A percentile compares a stretch with the other conserved stretches of the same genome.
Conservation (phyloP, 192 early-diverging fungal species). For the Coemansia umbellata region DNA sequence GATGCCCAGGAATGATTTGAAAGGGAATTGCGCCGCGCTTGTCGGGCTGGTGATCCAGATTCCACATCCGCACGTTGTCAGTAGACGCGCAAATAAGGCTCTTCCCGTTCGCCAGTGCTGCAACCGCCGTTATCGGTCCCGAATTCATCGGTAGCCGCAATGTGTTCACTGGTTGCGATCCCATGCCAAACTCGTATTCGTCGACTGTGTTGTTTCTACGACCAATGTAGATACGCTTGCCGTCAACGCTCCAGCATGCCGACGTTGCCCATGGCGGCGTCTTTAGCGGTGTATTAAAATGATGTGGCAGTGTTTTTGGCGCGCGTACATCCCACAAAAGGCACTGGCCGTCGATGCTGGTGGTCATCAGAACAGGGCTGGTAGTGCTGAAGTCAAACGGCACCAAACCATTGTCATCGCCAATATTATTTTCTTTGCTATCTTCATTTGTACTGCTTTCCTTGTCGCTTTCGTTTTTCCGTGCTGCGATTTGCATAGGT, state of each 20-base stretch:
- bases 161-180: constrained; percentile 61
- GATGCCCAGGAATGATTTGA: constrained; percentile 91
- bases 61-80: constrained; percentile 93
- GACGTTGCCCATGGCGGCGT: constrained; percentile 75
- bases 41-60: constrained; percentile 55
- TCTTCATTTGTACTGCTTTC: background rate
- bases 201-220: constrained; percentile 89
- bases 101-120: constrained; percentile 71
- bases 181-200: constrained; percentile 73
- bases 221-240: constrained; percentile 74
- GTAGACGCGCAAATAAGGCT: constrained; percentile 85
- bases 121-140: constrained; percentile 79
- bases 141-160: constrained; percentile 84
- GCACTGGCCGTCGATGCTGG: constrained; percentile 72
- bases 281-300: constrained; percentile 53
- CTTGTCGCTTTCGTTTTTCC: background rate
- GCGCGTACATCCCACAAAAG: constrained; percentile 73
- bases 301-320: constrained; percentile 49
- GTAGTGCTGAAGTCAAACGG: constrained; percentile 11
- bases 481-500: background rate
- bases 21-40: constrained; percentile 67
- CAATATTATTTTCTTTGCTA: background rate
- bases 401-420: background rate
- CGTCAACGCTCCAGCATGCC: constrained; percentile 82
- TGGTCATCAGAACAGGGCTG: constrained; percentile 57